Evolutionary conservation across 2,329 filamentous ascomycete species (phyloP).

Genomic region (Colletotrichum gloeosporioides): DNA sequence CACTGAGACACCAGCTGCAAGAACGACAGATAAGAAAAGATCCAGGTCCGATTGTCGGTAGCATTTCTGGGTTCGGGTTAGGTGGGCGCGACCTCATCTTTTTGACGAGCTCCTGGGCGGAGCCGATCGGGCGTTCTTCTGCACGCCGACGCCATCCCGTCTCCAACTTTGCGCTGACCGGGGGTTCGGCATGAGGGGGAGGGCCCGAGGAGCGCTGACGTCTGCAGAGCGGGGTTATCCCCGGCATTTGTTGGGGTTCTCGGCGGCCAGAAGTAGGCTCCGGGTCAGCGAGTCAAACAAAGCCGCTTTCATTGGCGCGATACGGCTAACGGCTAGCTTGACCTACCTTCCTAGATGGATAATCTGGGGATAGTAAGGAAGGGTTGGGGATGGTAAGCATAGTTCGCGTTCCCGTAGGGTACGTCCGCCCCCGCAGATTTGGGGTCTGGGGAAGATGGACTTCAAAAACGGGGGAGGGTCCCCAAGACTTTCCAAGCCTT

Average conservation of each 20-base stretch:
- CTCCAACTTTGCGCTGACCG: background rate
- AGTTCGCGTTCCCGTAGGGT: background rate
- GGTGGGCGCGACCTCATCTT: constrained; percentile 20
- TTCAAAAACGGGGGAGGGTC: constrained; percentile 16
- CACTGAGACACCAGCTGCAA: background rate
- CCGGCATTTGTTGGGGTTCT: background rate
- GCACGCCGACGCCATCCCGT: background rate
- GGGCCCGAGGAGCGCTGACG: background rate
- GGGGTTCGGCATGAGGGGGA: background rate
- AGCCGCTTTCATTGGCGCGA: background rate
- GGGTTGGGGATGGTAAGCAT: background rate
- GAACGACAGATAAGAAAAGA: background rate
- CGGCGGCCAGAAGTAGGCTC: constrained; percentile 5
- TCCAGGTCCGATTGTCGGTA: constrained; percentile 3
- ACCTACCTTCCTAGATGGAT: background rate
- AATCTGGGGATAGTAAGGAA: background rate
- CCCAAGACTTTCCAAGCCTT: constrained; percentile 2
- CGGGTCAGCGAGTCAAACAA: background rate
- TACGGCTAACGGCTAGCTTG: constrained; percentile 4
- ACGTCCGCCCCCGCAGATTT: background rate
- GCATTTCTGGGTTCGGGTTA: constrained; percentile 8
- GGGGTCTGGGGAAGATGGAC: constrained; percentile 10
- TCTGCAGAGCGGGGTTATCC: background rate
- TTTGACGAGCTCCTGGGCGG: constrained; percentile 3
- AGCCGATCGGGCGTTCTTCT: constrained; percentile 11